Base-by-base conservation (phyloP, 768 basidiomycete genomes). In the Podaxis sp. region DNA sequence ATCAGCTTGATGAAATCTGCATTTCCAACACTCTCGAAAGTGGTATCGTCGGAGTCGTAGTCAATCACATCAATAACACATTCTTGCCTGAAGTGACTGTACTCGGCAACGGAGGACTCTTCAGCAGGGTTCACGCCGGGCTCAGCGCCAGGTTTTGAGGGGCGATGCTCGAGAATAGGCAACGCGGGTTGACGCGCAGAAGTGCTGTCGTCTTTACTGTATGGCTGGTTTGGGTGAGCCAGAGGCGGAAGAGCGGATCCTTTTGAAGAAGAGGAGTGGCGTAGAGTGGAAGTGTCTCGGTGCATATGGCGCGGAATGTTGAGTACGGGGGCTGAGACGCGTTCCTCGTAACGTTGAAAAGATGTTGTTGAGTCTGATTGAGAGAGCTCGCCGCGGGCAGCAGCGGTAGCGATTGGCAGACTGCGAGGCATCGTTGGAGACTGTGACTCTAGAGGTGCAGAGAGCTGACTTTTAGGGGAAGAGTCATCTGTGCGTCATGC, bases 91-190 rank as follows among this genome's bases (percentile, higher is more conserved):
- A 88, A 77, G 62, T 82, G 76, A 7, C 82, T 81, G 63, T 82
- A 87, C 63, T 77, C 73, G 10, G 78, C 68, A 56, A 74, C 76
- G 8, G 85, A 79, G 36, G 75, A 76, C 3, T 76, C 75, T 30
- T 82, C 79, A 28, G 84, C 79, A 12, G 86, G 85, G 69, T 87
- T 84, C 46, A 87, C 75, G 20, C 88, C 88, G 4, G 85, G 88
- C 71, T 90, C 87, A 10, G 85, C 86, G 26, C 87, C 88, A 37
- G 80, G 78, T 26, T 46, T 30, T 26, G 53, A 56, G 30, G 53
- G 38, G 41, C 26, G 22, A 26, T n/a, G 50, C 5, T 30, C 12
- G 7, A 44, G 17, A 30, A 24, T 17, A 13, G 59, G 26, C 17
- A 17, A 30, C 2, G 10, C 53, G 22, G 53, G 33, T 36, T 24